Evolutionary conservation across 306 rosid genomes (phyloP), one percentile per base, ranked within the genome.

Genomic region (Carpinus viminea): DNA sequence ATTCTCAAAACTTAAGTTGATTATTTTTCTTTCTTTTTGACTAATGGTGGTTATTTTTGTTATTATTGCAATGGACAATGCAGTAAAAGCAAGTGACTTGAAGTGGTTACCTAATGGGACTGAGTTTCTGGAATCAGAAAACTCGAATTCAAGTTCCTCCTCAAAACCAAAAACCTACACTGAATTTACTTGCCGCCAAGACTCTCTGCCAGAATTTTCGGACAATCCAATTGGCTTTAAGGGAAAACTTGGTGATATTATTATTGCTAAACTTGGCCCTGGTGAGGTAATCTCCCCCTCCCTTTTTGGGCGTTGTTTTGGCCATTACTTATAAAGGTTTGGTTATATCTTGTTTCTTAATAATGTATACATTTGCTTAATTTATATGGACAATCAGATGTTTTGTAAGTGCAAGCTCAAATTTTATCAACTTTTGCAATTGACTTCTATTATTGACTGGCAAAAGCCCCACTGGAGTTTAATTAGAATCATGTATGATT

Each of bases 91-190:
- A 43, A 82, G 82, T 72, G 64, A 85, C 79, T 85, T 96, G 73
- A 79, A 86, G 76, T 96, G 98, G 99, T 79, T 89, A 57, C 99
- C 99, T 65, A 79, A 93, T 47, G 99, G 99, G 74, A 90, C 97
- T 38, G 91, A 87, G 79, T 81, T 90, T 79, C 78, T 82, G 87
- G 82, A 65, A 50, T 68, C 93, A 43, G 96, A 88, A 62, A 85
- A 77, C 74, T 45, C 74, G 34, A 90, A 83, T 65, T 76, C 90
- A 66, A 77, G 46, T 77, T 72, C 89, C 21, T 79, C 85, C 74
- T 76, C 93, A 74, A 87, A 83, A 82, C 89, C 89, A 52, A 91
- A 84, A 80, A 93, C 97, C 8, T 91, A 90, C 82, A 90, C 99
- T 71, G 90, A 97, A 46, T 95, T 95, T 80, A 72, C 46, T 79